phyloP scores from a whole-genome alignment of 164 flowering plant genomes.

The Echeveria elegans region DNA sequence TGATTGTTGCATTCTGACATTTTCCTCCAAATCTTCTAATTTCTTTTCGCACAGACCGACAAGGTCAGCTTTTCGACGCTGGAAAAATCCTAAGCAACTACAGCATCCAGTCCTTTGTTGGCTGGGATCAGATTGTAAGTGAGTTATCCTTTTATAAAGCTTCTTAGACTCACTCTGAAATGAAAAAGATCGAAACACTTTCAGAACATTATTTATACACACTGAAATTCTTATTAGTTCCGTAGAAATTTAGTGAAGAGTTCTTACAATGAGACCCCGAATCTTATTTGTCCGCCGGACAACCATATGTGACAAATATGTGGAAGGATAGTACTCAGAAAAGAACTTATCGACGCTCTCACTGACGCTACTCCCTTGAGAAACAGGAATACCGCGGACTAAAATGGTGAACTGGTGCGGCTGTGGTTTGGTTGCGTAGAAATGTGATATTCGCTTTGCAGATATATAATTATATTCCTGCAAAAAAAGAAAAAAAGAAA shows the following conservation, averaged over 20 bases:
- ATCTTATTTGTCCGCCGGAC: conserved; percentile 64
- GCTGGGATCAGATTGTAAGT: conserved; percentile 27
- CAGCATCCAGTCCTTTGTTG: conserved; percentile 28
- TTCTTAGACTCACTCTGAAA: conserved; percentile 40
- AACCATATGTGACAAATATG: conserved; percentile 67
- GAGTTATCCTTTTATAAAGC: conserved; percentile 31
- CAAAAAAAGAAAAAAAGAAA: no score
- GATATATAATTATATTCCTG: conserved; percentile 79
- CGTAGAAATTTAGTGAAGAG: conserved; percentile 6
- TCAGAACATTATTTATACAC: background rate
- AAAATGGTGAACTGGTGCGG: conserved; percentile 78
- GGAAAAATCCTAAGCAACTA: no score
- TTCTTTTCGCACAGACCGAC: conserved; percentile 42
- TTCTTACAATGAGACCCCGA: conserved; percentile 63
- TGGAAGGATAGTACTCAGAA: conserved; percentile 54
- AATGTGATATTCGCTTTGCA: conserved; percentile 53
- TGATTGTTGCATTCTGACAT: conserved; percentile 45
- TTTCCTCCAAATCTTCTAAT: conserved; percentile 49
- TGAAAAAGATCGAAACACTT: background rate
- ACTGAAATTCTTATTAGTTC: background rate
- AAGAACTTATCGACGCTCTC: conserved; percentile 69
- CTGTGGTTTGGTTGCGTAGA: conserved; percentile 70
- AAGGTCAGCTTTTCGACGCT: conserved; percentile 36
- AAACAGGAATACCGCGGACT: conserved; percentile 62
- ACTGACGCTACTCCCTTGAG: conserved; percentile 45